Base-by-base conservation (phyloP, 2,329 filamentous ascomycete species). In the Colletotrichum sp. region DNA sequence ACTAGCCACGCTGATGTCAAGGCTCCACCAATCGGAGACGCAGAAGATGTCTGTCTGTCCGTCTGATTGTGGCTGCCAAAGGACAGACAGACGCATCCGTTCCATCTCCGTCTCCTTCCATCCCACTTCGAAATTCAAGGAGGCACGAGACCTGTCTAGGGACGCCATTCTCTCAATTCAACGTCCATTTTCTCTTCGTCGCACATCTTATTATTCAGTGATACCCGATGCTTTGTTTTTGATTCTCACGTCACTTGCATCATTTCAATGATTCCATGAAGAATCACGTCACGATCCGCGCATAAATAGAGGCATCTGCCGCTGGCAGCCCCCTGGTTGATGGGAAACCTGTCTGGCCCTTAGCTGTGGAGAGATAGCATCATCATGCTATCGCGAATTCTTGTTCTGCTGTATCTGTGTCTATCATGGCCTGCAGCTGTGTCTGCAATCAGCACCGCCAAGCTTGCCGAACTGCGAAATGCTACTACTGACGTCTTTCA, bases 401-500 rank as follows among this genome's bases (percentile, higher is more conserved):
- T 70, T 28, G 49, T 84, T 7, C 79, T 78, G 30, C 16, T 65
- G 44, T 82, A 34, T 62, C 72, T 81, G 39, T 63, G 85, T 77
- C 76, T 83, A 65, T 80, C 85, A 84, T 89, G 88, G 87, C 82
- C 84, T 34, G 81, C 80, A 24, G 62, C 78, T 5, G 84, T 81
- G 21, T 79, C 78, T 68, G 88, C 89, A 44, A 93, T 93, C 91
- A 88, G 88, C 55, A 85, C 88, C n/a, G 87, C 87, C 75, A 88
- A 87, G 80, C 86, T 93, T 75, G 87, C 88, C 65, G 86, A 89
- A 79, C 84, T 93, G 80, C 89, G 92, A 69, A 88, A 87, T 78
- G 89, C 92, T 74, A 92, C 92, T 13, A 90, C 92, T 74, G 90
- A 95, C 80, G 95, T 99, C 90, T 99, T 99, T 88, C 98, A 98